Conservation (phyloP, 192 early-diverging fungal genomes). For the Backusella circina region DNA sequence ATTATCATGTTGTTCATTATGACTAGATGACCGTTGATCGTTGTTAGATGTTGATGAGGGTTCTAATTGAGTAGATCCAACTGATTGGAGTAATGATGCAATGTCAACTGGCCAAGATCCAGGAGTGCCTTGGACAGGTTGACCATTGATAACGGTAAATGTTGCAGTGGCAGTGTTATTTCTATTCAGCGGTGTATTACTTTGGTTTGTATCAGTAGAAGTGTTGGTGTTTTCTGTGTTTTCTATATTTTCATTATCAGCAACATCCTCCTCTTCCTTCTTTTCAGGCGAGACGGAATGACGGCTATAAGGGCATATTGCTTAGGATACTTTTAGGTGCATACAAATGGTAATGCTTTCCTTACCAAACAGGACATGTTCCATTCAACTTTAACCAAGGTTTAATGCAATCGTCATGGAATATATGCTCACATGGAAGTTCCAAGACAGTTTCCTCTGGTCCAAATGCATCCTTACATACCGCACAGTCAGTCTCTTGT, state of each 20-base stretch:
- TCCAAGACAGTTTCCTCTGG: conserved; percentile 58
- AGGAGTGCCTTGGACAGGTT: not conserved
- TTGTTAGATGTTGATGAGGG: not conserved
- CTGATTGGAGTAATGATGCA: not conserved
- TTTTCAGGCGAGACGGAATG: conserved; percentile 17
- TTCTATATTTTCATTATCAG: not conserved
- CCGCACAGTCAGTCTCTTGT: conserved; percentile 71
- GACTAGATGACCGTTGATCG: not conserved
- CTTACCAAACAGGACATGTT: conserved; percentile 89
- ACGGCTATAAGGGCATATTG: not conserved
- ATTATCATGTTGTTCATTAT: not conserved
- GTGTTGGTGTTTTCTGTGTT: not conserved
- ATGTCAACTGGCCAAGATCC: not conserved
- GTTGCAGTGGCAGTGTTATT: not conserved
- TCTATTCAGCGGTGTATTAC: not conserved
- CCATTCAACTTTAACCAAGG: conserved; percentile 94
- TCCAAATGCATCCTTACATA: conserved; percentile 90
- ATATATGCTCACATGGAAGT: conserved; percentile 85
- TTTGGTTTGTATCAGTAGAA: not conserved
- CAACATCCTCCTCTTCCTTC: not conserved
- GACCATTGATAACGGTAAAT: not conserved
- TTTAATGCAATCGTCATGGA: conserved; percentile 85
- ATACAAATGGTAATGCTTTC: not conserved
- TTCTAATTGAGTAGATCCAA: not conserved
- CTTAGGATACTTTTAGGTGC: not conserved